Conservation (phyloP, 768 basidiomycete species). For the Termitomyces sp. region DNA sequence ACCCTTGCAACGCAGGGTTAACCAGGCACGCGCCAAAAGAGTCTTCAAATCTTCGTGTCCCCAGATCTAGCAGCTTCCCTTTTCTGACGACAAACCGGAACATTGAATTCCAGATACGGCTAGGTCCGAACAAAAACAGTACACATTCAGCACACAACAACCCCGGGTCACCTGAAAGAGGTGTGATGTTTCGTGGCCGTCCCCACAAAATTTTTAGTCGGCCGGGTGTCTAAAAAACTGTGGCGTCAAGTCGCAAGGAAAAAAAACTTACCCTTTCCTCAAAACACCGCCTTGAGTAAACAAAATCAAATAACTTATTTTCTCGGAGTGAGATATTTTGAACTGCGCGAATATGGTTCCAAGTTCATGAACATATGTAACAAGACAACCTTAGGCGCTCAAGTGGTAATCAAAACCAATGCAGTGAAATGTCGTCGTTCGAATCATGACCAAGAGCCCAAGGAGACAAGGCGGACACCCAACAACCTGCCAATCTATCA, state of each 20-base stretch:
- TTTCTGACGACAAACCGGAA: slow-evolving; percentile 39
- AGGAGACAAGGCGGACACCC: slow-evolving; percentile 2
- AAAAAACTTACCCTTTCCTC: slow-evolving; percentile 2
- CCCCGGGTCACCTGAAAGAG: slow-evolving; percentile 29
- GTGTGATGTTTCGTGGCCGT: slow-evolving; percentile 32
- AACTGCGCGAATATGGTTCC: slow-evolving; percentile 23
- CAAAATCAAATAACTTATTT: slow-evolving; percentile 12
- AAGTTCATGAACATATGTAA: background rate
- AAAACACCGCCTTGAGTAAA: slow-evolving; percentile 14
- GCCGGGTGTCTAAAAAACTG: slow-evolving; percentile 24
- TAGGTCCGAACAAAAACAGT: slow-evolving; percentile 38
- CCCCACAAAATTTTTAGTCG: slow-evolving; percentile 21
- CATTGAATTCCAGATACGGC: slow-evolving; percentile 49
- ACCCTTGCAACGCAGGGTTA: slow-evolving; percentile 40
- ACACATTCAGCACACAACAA: slow-evolving; percentile 33
- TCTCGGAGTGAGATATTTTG: slow-evolving; percentile 16
- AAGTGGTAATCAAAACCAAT: background rate
- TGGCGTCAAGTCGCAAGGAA: slow-evolving; percentile 24
- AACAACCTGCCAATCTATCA: slow-evolving; percentile 14
- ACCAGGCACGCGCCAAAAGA: slow-evolving; percentile 42
- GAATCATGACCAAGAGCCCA: slow-evolving; percentile 7
- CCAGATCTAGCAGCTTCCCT: slow-evolving; percentile 37
- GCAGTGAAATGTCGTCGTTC: background rate
- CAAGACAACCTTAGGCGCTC: background rate
- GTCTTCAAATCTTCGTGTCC: slow-evolving; percentile 44